Conservation (phyloP, 1,139 yeast genomes). For the Yamadazyma blattariae region DNA sequence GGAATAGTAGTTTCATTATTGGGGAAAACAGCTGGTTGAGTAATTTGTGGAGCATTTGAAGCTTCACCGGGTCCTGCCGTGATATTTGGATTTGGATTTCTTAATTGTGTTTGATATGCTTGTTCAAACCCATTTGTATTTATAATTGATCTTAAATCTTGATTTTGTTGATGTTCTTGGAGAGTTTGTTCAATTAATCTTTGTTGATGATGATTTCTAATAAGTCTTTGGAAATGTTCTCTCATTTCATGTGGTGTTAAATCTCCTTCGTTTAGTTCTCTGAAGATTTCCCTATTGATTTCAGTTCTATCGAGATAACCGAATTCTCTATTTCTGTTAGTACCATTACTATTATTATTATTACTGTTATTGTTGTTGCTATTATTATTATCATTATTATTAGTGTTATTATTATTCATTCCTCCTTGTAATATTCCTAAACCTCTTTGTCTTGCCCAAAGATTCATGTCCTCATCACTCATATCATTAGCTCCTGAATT, state of each 20-base stretch:
- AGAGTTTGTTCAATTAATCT: slow-evolving; percentile 14
- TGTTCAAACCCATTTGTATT: background rate
- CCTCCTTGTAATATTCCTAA: slow-evolving; percentile 24
- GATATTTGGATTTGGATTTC: background rate
- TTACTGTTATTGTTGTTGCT: too few species aligned
- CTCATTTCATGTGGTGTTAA: slow-evolving; percentile 39
- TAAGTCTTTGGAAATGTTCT: slow-evolving; percentile 34
- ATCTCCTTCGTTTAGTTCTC: slow-evolving; percentile 33
- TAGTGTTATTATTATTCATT: slow-evolving; percentile 9
- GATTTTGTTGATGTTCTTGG: slow-evolving; percentile 12
- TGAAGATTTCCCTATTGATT: slow-evolving; percentile 33
- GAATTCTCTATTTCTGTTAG: background rate
- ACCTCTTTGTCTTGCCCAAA: slow-evolving; percentile 36
- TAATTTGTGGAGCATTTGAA: slow-evolving; percentile 41
- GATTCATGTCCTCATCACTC: slow-evolving; percentile 24
- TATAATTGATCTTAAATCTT: background rate
- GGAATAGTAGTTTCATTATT: slow-evolving; percentile 27
- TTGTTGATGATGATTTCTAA: slow-evolving; percentile 29
- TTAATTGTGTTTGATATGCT: slow-evolving; percentile 1
- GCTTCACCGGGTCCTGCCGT: slow-evolving; percentile 2
- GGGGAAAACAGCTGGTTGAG: slow-evolving; percentile 44
- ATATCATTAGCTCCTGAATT: slow-evolving; percentile 5
- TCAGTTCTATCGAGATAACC: slow-evolving; percentile 24
- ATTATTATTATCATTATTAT: too few species aligned
- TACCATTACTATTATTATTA: too few species aligned